Percentiles rank a stretch among this genome's conserved stretches.
These are phyloP conservation scores for Backusella macrospora DNA, from an alignment of 192 early-diverging fungal genomes.

Conservation along the genomic window DNA sequence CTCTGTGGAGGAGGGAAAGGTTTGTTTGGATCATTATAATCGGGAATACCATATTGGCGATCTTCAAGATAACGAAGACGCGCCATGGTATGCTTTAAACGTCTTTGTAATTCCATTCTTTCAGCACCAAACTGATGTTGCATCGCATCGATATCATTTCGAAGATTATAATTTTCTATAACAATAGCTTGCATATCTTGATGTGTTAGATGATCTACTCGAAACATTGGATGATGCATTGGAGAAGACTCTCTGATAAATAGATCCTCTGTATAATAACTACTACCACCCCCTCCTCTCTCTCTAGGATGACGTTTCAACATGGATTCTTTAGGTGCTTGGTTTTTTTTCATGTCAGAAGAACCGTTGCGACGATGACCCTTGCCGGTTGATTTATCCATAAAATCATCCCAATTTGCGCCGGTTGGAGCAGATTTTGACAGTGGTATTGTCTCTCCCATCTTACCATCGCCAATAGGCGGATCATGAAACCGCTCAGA, in stretches of 20 bases:
- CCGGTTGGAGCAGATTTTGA: constrained; percentile 1
- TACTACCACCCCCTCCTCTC: not conserved
- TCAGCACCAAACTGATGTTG: constrained; percentile 2
- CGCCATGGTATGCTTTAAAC: constrained; percentile 9
- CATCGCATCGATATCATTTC: not conserved
- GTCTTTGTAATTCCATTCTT: constrained; percentile 2
- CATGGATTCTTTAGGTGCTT: not conserved
- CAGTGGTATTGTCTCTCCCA: not conserved
- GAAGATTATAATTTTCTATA: constrained; percentile 15
- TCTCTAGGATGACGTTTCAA: constrained; percentile 10
- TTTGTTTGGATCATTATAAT: not conserved
- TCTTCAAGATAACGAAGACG: constrained; percentile 14
- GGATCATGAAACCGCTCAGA: not conserved
- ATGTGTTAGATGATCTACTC: constrained; percentile 1
- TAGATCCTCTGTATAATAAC: not conserved
- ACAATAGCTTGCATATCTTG: constrained; percentile 6
- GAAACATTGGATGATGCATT: not conserved
- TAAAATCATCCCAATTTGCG: not conserved
- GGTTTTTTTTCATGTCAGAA: constrained; percentile 4
- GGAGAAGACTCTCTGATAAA: not conserved
- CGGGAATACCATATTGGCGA: not conserved
- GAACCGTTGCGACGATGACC: not conserved
- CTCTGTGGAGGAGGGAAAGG: not conserved
- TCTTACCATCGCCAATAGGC: not conserved
- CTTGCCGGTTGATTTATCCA: not conserved